Base-by-base conservation (phyloP, 2,329 filamentous ascomycete species). In the Verticillium nubilum region DNA sequence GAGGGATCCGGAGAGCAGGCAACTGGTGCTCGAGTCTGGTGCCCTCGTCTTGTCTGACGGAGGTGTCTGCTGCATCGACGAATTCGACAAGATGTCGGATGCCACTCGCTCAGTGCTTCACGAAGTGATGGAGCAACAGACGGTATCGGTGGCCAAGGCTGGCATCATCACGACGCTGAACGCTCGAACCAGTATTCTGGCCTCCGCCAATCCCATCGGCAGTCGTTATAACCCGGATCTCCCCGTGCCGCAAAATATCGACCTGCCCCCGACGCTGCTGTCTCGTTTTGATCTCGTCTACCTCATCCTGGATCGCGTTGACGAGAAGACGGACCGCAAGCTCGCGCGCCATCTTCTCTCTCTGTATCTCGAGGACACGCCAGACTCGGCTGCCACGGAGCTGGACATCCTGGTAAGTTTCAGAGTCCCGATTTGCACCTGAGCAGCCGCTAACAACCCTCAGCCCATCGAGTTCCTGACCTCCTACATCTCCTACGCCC, bases 211-310 rank as follows among this genome's bases (percentile, higher is more conserved):
- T 72, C 95, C 95, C 1, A 98, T 99, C 65, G 95, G 95, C 68
- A 97, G 92, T 77, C 93, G 96, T 71, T 99, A 99, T 78, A 98
- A 99, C 74, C 90, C 92, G 2, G 94, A 97, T 69, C 78, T 99
- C 26, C 93, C 95, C 0, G 95, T 99, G 15, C 95, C 95, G 3
- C 93, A 98, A 69, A 99, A 99, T 74, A 99, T 99, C 67, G 95
- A 99, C 70, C 85, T 99, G 9, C 95, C 95, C 0, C 95, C 95
- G 0, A 99, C 95, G 0, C 82, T 99, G 6, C 84, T 99, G 57
- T 97, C 93, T 5, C 89, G 95, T 80, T 99, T 99, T 72, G 95
- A 99, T 73, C 80, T 99, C 6, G 94, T 99, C 56, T 99, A 99
- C 71, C 86, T 99, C 1, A 95, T 99, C 52, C 86, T 99, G 54